Evolutionary conservation across 495 filamentous ascomycete species (phyloP).

Genomic region (Penicillium parvum): DNA sequence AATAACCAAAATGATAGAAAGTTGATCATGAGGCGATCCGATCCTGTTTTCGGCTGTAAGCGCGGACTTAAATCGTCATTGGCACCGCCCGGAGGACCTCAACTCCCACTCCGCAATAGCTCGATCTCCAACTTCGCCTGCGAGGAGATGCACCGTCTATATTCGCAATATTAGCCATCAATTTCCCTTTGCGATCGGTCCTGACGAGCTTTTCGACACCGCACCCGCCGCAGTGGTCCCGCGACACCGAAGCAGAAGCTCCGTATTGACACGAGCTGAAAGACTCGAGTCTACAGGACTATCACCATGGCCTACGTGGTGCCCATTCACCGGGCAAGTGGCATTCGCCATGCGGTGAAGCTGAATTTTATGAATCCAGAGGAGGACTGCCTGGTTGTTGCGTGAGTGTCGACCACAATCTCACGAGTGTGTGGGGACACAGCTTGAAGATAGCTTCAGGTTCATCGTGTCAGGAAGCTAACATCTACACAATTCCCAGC

Average conservation of each 20-base stretch:
- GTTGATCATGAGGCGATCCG: neutral
- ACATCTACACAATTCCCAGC: constrained; percentile 37
- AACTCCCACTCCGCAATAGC: constrained; percentile 6
- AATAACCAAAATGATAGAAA: neutral
- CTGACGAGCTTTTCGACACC: neutral
- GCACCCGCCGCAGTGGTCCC: constrained; percentile 8
- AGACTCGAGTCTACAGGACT: constrained; percentile 1
- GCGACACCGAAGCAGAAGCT: constrained; percentile 9
- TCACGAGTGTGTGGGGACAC: neutral
- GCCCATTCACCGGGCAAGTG: constrained; percentile 88
- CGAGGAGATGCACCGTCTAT: constrained; percentile 13
- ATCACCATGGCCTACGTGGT: constrained; percentile 83
- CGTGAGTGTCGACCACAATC: constrained; percentile 53
- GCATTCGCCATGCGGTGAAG: constrained; percentile 81
- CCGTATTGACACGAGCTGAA: constrained; percentile 8
- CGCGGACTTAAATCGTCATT: constrained; percentile 25
- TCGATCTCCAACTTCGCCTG: neutral
- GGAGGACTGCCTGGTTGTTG: constrained; percentile 78
- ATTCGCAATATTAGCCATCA: neutral
- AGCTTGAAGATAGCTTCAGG: neutral
- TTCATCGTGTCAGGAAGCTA: neutral
- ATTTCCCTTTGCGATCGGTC: neutral
- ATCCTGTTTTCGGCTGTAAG: constrained; percentile 25
- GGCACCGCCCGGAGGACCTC: constrained; percentile 17
- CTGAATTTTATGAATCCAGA: constrained; percentile 66